Conservation (phyloP, 192 early-diverging fungal species). For the Coemansia brasiliensis region DNA sequence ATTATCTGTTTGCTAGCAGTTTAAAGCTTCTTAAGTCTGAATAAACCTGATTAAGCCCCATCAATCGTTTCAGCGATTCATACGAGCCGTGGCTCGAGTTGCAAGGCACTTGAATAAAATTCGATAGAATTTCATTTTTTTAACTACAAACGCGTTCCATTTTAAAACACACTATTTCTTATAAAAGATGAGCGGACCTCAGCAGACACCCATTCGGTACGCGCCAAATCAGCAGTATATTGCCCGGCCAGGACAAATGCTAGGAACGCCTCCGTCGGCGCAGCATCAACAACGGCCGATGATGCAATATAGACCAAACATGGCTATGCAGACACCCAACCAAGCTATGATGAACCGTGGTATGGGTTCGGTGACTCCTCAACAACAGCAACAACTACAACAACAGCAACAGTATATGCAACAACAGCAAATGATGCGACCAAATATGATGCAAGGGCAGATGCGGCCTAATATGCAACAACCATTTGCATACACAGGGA, state of each 20-base stretch:
- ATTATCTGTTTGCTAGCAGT: too few relatives aligned
- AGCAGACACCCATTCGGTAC: conserved; percentile 41
- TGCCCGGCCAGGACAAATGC: conserved; percentile 31
- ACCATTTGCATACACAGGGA: conserved; percentile 32
- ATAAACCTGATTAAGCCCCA: too few relatives aligned
- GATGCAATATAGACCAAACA: conserved; percentile 31
- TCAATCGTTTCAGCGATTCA: too few relatives aligned
- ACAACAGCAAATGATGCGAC: conserved; percentile 29
- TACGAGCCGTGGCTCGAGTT: too few relatives aligned
- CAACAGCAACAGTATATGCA: conserved; percentile 34
- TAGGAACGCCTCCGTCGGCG: conserved; percentile 12
- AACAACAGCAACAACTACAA: conserved; percentile 24
- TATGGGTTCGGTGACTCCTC: conserved; percentile 11
- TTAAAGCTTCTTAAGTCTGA: too few relatives aligned
- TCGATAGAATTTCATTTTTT: too few relatives aligned
- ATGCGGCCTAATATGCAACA: conserved; percentile 18
- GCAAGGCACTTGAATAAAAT: too few relatives aligned
- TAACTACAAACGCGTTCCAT: too few relatives aligned
- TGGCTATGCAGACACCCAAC: conserved; percentile 13
- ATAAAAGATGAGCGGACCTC: conserved; percentile 30
- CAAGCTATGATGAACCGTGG: conserved; percentile 7
- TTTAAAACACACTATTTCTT: too few relatives aligned
- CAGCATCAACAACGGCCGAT: conserved; percentile 32
- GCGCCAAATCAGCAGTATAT: conserved; percentile 29
- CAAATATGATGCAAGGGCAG: conserved; percentile 17